Conservation (phyloP, 2,329 filamentous ascomycete genomes). For the Fusarium drepaniforme region DNA sequence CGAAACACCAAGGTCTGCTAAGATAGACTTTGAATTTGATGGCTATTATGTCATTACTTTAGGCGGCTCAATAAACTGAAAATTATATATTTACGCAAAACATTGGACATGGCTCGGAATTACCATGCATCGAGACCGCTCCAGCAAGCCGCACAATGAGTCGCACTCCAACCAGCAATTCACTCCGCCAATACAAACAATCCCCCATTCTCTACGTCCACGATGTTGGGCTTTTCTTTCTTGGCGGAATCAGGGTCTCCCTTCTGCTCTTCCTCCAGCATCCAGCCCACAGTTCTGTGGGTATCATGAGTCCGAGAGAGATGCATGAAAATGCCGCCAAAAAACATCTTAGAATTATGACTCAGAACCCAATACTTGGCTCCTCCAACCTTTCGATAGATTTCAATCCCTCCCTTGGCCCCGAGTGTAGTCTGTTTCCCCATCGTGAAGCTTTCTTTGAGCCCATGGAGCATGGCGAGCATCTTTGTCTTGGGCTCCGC, state of each 20-base stretch:
- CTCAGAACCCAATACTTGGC: conserved; percentile 37
- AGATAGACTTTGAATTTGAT: neutral
- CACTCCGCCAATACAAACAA: conserved; percentile 22
- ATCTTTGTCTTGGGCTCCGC: conserved; percentile 37
- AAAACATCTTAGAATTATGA: conserved; percentile 28
- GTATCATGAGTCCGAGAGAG: conserved; percentile 28
- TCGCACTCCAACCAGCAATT: neutral
- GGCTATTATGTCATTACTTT: neutral
- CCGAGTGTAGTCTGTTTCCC: conserved; percentile 24
- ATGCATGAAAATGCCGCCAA: conserved; percentile 30
- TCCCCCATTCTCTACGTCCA: conserved; percentile 28
- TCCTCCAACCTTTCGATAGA: conserved; percentile 36
- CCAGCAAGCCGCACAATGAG: neutral
- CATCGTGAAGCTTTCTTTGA: conserved; percentile 35
- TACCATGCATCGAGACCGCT: neutral
- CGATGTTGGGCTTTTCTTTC: conserved; percentile 10
- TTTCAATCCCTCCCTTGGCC: conserved; percentile 28
- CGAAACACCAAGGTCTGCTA: neutral
- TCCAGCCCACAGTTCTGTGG: conserved; percentile 34
- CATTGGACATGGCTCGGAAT: neutral
- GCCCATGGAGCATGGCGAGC: conserved; percentile 40
- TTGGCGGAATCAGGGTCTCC: neutral
- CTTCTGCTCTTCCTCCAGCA: conserved; percentile 31
- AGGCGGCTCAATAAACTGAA: neutral
- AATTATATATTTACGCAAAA: neutral